These are phyloP conservation scores for Coemansia sp. DNA, from an alignment of 192 early-diverging fungal species.

Conservation along the genomic window DNA sequence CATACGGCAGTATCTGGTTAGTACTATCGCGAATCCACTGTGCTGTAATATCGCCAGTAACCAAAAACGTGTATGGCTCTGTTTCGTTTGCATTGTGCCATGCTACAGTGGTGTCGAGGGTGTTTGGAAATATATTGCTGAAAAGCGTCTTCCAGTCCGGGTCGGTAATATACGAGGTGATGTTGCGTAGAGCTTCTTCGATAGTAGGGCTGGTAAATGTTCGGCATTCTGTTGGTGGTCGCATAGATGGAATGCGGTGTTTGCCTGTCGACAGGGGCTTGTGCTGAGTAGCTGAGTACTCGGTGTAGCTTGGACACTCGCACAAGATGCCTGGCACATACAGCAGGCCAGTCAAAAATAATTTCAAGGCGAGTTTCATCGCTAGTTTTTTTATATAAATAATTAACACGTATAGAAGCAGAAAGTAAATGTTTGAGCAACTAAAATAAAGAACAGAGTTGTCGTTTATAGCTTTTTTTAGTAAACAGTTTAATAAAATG, in stretches of 20 bases:
- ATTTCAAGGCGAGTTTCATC: conserved; percentile 1
- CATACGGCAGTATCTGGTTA: conserved; percentile 65
- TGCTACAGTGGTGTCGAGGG: conserved; percentile 67
- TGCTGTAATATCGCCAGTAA: conserved; percentile 70
- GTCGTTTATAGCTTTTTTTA: not conserved
- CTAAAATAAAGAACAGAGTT: not conserved
- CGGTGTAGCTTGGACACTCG: conserved; percentile 44
- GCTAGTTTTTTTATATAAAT: not conserved
- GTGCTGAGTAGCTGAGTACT: conserved; percentile 29
- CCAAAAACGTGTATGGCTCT: conserved; percentile 62
- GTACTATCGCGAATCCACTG: conserved; percentile 77
- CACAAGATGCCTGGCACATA: not conserved
- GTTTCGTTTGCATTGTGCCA: conserved; percentile 47
- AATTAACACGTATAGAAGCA: not conserved
- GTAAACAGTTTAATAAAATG: not conserved
- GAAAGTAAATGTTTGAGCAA: not conserved
- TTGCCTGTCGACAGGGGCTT: conserved; percentile 24
- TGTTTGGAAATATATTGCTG: conserved; percentile 67
- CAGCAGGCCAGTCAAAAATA: not conserved
- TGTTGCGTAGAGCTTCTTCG: conserved; percentile 44
- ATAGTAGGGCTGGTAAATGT: conserved; percentile 55
- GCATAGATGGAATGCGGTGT: conserved; percentile 39
- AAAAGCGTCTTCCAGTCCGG: conserved; percentile 60
- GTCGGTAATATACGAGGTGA: conserved; percentile 46
- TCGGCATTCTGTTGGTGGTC: conserved; percentile 48